Evolutionary conservation across 208 protist species (phyloP), one percentile per base, ranked within the genome.

Genomic region (Zelonia costaricensis): DNA sequence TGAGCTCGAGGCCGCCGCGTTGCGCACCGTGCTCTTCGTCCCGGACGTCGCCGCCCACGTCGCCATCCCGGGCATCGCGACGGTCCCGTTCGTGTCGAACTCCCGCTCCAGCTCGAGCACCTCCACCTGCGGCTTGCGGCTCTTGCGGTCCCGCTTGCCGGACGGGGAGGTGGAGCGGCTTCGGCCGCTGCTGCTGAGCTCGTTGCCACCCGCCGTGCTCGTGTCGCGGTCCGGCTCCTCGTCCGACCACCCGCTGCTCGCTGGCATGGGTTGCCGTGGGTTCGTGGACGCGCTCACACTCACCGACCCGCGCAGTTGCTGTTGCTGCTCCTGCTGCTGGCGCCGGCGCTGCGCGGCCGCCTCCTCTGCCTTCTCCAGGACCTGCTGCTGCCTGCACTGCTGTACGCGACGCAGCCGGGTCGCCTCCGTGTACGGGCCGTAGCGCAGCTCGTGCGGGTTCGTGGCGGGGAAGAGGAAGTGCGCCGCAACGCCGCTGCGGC

Each of bases 391-490:
- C 36, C 20, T 28, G 42, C 33, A 40, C 27, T 52, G 46, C 52
- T 62, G 51, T 44, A 67, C 43, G 6, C 57, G 62, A 33, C 58
- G 43, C 31, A 65, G 45, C 12, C 67, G 62, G 6, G 47, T 53
- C 27, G 77, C 52, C 40, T 77, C 54, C 1, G 20, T 46, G 53
- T 60, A 72, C 22, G 59, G 51, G 1, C 36, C 39, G 64, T 88
- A 88, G 64, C 74, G 77, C 12, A 88, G 74, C 39, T 78, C 71
- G 62, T 84, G 73, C 15, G 77, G 81, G 54, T 88, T 88, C 13
- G 77, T 73, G n/a, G 60, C 56, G 39, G 81, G 62, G 43, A 84
- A 82, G 53, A 71, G 42, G 40, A 65, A 73, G 42, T 63, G 44
- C 20, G 18, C 30, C 3, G 59, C n/a, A n/a, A n/a, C 1, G 33